Percentiles rank a stretch among this genome's conserved stretches.
These are phyloP conservation scores for Colletotrichum cereale DNA, from an alignment of 2,329 filamentous ascomycete species.

Conservation along the genomic window DNA sequence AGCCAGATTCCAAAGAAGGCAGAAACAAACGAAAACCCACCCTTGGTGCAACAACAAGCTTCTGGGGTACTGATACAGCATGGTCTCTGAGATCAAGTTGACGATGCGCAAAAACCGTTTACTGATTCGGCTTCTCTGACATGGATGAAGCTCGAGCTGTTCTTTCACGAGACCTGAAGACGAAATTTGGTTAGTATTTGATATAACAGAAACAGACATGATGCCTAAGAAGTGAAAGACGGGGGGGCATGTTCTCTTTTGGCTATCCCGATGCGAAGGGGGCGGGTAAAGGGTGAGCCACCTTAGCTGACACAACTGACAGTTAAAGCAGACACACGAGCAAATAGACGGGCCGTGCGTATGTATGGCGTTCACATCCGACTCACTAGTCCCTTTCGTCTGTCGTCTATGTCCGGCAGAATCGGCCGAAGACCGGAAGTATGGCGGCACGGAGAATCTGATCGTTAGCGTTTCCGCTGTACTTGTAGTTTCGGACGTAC, in stretches of 20 bases:
- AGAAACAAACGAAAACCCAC: too few species aligned
- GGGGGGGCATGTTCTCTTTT: constrained; percentile 5
- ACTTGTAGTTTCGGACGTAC: neutral
- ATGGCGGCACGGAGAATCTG: neutral
- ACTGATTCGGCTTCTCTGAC: neutral
- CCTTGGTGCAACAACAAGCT: too few species aligned
- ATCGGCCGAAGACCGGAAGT: constrained; percentile 26
- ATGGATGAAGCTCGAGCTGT: neutral
- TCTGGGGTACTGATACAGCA: neutral
- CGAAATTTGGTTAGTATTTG: neutral
- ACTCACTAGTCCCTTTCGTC: constrained; percentile 12
- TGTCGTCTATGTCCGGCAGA: constrained; percentile 30
- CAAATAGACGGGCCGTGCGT: constrained; percentile 38
- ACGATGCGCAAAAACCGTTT: neutral
- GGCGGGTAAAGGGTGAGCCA: constrained; percentile 12
- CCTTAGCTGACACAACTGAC: constrained; percentile 11
- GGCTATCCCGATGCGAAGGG: constrained; percentile 30
- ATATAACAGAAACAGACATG: constrained; percentile 13
- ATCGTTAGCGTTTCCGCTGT: constrained; percentile 1
- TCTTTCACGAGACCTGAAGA: neutral
- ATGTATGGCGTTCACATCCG: neutral
- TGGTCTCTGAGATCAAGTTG: too few species aligned
- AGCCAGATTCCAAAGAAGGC: neutral
- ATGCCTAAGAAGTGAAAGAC: neutral
- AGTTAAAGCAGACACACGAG: constrained; percentile 18